Evolutionary conservation across 1,284 basidiomycete genomes (phyloP), one percentile per base, ranked within the genome.

Genomic region (Ustilago lituana): DNA sequence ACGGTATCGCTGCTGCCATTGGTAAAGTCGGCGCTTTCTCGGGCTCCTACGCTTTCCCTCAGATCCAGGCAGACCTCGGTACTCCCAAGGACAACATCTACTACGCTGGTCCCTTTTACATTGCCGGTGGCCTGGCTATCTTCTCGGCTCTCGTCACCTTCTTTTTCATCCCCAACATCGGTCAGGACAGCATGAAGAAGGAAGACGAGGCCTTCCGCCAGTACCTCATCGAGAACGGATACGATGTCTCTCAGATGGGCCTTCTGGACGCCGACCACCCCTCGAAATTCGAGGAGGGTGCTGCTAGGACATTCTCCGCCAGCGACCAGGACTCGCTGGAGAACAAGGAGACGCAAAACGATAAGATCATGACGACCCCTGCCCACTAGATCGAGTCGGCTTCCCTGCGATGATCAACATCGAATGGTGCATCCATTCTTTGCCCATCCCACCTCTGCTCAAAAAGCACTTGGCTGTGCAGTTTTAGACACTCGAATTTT

Each of bases 111-210:
- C 70, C 78, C 47, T 81, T 85, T 79, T 74, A 82, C 73, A 76
- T 85, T 35, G 83, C 82, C 19, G 80, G 81, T 82, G 87, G 86
- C 35, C 86, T 95, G 38, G 93, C 92, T 7, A 75, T 94, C 45
- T 72, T 94, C 53, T 91, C 91, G 55, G 92, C 93, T 0, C 19
- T 88, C 7, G 84, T 93, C 72, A 89, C 90, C 0, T 86, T 89
- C 72, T 80, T 91, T 82, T 89, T 92, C 83, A 88, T 97, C 77
- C 86, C 85, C 37, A 90, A 91, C 37, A 86, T 94, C 55, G 85
- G 85, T 17, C 86, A 88, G 27, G 91, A 95, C 71, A 89, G 90
- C 36, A 93, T 94, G 91, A 83, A 83, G 20, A 85, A 87, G 41
- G 92, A 94, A 83, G 92, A 94, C 82, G 83, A 79, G 35, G 83